These are phyloP conservation scores for Atractiella rhizophila DNA, from an alignment of 768 basidiomycete genomes.

Conservation along the genomic window DNA sequence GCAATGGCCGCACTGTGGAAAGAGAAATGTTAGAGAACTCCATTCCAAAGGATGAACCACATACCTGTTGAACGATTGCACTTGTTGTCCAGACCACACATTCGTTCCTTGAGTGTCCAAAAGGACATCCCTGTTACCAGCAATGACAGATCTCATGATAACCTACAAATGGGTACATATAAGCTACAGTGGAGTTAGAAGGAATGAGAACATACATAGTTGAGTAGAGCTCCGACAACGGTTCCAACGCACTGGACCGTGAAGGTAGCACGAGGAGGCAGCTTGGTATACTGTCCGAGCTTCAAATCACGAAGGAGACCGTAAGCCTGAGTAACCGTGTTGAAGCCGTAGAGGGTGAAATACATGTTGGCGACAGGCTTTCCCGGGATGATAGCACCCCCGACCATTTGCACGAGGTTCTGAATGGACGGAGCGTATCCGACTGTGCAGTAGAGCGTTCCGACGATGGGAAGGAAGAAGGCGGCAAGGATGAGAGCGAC, in stretches of 20 bases:
- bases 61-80: no score
- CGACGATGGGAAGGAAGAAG: slow-evolving; percentile 8
- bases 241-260: slow-evolving; percentile 34
- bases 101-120: slow-evolving; percentile 36
- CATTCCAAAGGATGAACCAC: no score
- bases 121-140: slow-evolving; percentile 29
- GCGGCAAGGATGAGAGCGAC: slow-evolving; percentile 23
- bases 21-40: no score
- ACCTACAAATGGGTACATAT: no score
- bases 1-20: slow-evolving; percentile 33
- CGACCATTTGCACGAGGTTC: slow-evolving; percentile 31
- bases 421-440: slow-evolving; percentile 24
- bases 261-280: slow-evolving; percentile 41
- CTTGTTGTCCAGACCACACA: slow-evolving; percentile 34
- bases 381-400: slow-evolving; percentile 30
- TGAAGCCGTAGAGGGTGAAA: slow-evolving; percentile 29
- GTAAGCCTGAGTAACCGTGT: slow-evolving; percentile 25
- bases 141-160: slow-evolving; percentile 39
- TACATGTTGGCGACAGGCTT: slow-evolving; percentile 42
- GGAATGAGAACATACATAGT: no score
- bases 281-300: slow-evolving; percentile 31
- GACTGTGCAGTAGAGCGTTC: slow-evolving; percentile 31
- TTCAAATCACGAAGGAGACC: slow-evolving; percentile 37
- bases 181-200: slow-evolving; percentile 23
- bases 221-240: slow-evolving; percentile 26